Conservation (phyloP, 2,329 filamentous ascomycete genomes). For the Emergomyces orientalis region DNA sequence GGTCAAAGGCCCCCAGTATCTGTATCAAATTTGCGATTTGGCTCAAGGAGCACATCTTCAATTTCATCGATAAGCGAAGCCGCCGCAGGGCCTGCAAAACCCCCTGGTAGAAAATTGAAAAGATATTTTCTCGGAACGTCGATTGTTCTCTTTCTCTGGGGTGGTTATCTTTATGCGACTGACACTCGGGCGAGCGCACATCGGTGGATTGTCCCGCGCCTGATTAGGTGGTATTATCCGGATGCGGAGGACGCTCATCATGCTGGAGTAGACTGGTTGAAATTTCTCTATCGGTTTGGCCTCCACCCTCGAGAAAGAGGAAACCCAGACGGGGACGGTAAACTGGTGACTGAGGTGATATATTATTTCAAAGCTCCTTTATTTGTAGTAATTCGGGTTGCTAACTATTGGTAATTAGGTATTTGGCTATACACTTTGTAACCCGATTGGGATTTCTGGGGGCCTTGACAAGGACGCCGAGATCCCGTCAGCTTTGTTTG, state of each 20-base stretch:
- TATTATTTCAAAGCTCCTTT: neutral
- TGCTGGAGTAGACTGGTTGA: constrained; percentile 60
- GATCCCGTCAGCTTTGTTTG: constrained; percentile 75
- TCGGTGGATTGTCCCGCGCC: constrained; percentile 51
- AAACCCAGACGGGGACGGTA: constrained; percentile 45
- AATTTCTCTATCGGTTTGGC: constrained; percentile 61
- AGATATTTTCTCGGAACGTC: constrained; percentile 39
- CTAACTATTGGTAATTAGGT: constrained; percentile 38
- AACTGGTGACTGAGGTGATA: constrained; percentile 44
- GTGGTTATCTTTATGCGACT: constrained; percentile 59
- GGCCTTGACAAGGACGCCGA: constrained; percentile 93
- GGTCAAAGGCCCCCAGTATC: neutral
- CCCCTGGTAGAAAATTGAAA: neutral
- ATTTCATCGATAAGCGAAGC: neutral
- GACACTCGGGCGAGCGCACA: constrained; percentile 65
- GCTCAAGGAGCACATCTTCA: constrained; percentile 8
- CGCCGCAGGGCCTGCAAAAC: neutral
- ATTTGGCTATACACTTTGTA: constrained; percentile 67
- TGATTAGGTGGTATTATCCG: constrained; percentile 34
- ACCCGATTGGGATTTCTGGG: constrained; percentile 90
- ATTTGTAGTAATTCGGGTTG: neutral
- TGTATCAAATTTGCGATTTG: constrained; percentile 2
- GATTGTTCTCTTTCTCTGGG: constrained; percentile 39
- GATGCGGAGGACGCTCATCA: constrained; percentile 81
- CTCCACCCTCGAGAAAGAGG: constrained; percentile 76